Conservation (phyloP, 768 basidiomycete species). For the Termitomyces sp. region DNA sequence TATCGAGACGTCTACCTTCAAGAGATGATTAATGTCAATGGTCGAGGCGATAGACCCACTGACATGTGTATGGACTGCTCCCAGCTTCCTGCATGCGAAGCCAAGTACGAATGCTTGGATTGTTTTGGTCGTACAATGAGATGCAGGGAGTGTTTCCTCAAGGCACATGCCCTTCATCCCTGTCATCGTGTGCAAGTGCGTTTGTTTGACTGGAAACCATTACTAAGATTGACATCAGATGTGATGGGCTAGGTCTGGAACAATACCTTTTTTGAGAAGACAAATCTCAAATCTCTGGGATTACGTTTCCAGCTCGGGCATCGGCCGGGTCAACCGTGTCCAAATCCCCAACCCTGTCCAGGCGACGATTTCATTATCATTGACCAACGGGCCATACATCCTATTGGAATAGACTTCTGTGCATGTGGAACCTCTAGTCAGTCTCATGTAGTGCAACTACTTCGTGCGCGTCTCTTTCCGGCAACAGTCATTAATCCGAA, state of each 20-base stretch:
- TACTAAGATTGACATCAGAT: no score
- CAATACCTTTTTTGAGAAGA: slow-evolving; percentile 3
- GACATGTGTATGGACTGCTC: background rate
- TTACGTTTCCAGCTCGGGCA: slow-evolving; percentile 28
- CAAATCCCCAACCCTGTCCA: slow-evolving; percentile 1
- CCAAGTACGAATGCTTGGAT: slow-evolving; percentile 2
- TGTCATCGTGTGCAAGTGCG: slow-evolving; percentile 4
- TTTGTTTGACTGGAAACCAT: background rate
- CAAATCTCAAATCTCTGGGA: slow-evolving; percentile 19
- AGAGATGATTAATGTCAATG: slow-evolving; percentile 7
- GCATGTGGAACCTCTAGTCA: slow-evolving; percentile 5
- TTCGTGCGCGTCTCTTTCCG: slow-evolving; percentile 5
- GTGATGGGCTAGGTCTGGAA: slow-evolving; percentile 2
- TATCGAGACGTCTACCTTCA: background rate
- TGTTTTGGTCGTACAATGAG: background rate
- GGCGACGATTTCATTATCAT: slow-evolving; percentile 27
- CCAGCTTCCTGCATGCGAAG: background rate
- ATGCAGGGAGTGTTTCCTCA: background rate
- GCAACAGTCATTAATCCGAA: slow-evolving; percentile 4
- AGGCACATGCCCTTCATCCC: background rate
- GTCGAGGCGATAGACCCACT: background rate
- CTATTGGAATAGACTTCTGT: slow-evolving; percentile 28
- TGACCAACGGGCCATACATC: slow-evolving; percentile 26
- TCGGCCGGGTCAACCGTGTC: background rate
- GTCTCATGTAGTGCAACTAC: slow-evolving; percentile 9